A percentile compares a stretch with the other conserved stretches of the same genome.
These are phyloP conservation scores for Funneliformis geosporum DNA, from an alignment of 192 early-diverging fungal species.

Conservation along the genomic window DNA sequence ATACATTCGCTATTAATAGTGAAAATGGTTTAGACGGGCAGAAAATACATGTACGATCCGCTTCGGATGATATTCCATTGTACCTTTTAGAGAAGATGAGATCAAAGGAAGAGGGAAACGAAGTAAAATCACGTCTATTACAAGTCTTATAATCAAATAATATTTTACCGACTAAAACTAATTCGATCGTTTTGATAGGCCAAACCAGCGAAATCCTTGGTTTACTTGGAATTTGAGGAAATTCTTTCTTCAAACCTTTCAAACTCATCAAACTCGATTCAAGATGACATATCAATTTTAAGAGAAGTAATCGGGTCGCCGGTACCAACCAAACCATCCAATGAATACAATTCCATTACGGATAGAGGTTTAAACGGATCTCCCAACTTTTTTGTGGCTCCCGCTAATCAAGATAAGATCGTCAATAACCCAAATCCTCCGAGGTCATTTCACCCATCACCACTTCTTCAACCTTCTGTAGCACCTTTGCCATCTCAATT, in stretches of 20 bases:
- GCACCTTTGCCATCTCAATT: slow-evolving; percentile 2
- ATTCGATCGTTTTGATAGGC: neutral
- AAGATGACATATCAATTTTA: slow-evolving; percentile 57
- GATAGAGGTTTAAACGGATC: neutral
- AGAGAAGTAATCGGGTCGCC: slow-evolving; percentile 47
- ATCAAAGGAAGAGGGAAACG: slow-evolving; percentile 9
- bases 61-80: slow-evolving; percentile 15
- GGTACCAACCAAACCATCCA: neutral
- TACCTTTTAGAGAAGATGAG: neutral
- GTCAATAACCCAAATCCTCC: neutral
- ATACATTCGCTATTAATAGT: neutral
- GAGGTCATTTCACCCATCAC: neutral
- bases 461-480: neutral
- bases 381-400: neutral
- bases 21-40: neutral
- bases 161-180: neutral
- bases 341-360: neutral
- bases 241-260: slow-evolving; percentile 64
- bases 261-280: slow-evolving; percentile 48
- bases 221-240: slow-evolving; percentile 68
- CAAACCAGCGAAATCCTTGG: slow-evolving; percentile 38
- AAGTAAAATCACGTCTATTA: neutral
- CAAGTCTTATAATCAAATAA: no score
- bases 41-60: neutral
- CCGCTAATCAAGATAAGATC: neutral